phyloP scores from a whole-genome alignment of 441 rosid species.

The Gossypium trilobum region DNA sequence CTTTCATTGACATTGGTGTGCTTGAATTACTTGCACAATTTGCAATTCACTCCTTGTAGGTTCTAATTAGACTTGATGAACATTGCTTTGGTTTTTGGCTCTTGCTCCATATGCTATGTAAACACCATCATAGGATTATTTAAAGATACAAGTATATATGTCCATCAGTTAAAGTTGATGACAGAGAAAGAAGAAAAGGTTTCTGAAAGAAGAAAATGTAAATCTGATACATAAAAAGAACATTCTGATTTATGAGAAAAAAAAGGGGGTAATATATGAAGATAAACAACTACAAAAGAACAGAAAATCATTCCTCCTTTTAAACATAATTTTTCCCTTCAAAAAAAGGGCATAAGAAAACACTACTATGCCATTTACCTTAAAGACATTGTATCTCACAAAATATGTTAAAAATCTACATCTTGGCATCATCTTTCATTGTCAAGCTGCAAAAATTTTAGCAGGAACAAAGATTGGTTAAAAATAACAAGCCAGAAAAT shows the following conservation, averaged over 20 bases:
- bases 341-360: conserved; percentile 1
- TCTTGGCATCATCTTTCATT: conserved; percentile 8
- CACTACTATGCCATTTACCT: not conserved
- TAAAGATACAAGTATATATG: not conserved
- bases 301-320: not conserved
- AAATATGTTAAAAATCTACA: conserved; percentile 15
- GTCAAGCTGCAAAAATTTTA: conserved; percentile 11
- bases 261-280: not conserved
- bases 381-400: not conserved
- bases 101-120: not conserved
- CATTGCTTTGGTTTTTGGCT: not conserved
- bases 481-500: not conserved
- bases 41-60: too few species aligned
- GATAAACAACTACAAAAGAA: conserved; percentile 2
- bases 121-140: not conserved
- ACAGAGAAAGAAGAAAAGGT: not conserved
- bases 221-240: not conserved
- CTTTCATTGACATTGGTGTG: not conserved
- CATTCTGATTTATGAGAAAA: not conserved
- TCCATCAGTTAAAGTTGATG: not conserved
- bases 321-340: not conserved
- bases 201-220: too few species aligned
- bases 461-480: not conserved
- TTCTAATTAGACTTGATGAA: too few species aligned
- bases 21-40: not conserved